Evolutionary conservation across 306 rosid species (phyloP), one percentile per base, ranked within the genome.

Genomic region (Cicer arietinum): DNA sequence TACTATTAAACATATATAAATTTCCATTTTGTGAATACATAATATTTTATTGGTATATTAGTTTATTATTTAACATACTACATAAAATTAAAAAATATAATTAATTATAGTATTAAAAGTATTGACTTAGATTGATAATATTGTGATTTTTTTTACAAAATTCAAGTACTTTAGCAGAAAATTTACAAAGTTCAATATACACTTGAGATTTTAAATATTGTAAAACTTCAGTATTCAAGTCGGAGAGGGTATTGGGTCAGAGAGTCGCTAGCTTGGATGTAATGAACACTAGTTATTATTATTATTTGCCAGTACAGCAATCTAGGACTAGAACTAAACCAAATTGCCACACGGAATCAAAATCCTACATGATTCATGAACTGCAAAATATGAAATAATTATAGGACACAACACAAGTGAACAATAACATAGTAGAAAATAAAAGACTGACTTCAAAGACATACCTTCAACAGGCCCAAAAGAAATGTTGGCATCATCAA

Each of bases 381-480:
- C 61, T 25, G 69, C 7, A 42, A 58, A 53, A 67, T 51, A 59
- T 43, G n/a, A 84, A 75, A 73, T 47, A 41, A 60, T 22, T 67
- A 63, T 76, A 66, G 67, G 37, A 74, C 56, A 50, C 60, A 25
- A 74, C 65, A 60, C 48, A n/a, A 35, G 22, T 7, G n/a, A 58
- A 85, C 80, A 74, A 22, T 51, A 63, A 77, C 41, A 77, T 5
- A 81, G 74, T 50, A 75, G 17, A 82, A 80, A 67, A 44, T 39
- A 45, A 35, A 67, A 77, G 17, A 10, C 69, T 48, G 50, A 51
- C 58, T 37, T 69, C 60, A 50, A 77, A 46, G 53, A 14, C 85
- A 75, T 93, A 93, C 97, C 98, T 91, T 93, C 98, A 58, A 93
- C 94, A 7, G 91, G 98, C 63, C 91, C 98, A 75, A 89, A 91